These are phyloP conservation scores for Botryotinia narcissicola DNA, from an alignment of 2,329 filamentous ascomycete genomes.

Conservation along the genomic window DNA sequence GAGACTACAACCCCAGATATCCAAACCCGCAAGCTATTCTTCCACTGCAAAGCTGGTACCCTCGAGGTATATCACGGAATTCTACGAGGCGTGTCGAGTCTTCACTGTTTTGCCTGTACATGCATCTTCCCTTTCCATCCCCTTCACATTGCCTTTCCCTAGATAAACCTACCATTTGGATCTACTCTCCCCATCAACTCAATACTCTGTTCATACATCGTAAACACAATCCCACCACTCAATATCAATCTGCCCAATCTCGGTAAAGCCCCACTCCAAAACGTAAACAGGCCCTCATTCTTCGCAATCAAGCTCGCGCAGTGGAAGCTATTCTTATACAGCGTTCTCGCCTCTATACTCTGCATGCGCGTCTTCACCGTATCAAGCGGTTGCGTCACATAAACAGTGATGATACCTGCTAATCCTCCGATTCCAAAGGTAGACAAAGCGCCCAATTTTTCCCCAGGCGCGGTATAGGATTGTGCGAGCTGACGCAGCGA, in stretches of 20 bases:
- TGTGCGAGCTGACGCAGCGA: slow-evolving; percentile 87
- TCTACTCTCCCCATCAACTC: slow-evolving; percentile 78
- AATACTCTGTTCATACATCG: slow-evolving; percentile 98
- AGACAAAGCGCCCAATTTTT: slow-evolving; percentile 83
- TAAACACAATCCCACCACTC: slow-evolving; percentile 96
- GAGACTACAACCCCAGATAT: not conserved
- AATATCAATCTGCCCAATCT: slow-evolving; percentile 79
- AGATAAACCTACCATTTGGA: slow-evolving; percentile 81
- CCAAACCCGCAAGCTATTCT: not conserved
- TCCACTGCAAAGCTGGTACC: not conserved
- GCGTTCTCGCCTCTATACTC: slow-evolving; percentile 76
- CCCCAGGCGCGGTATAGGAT: slow-evolving; percentile 87
- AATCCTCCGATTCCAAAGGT: slow-evolving; percentile 90
- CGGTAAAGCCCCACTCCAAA: slow-evolving; percentile 92
- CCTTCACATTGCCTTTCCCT: slow-evolving; percentile 27
- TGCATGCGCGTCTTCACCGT: slow-evolving; percentile 99
- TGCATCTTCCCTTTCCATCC: slow-evolving; percentile 20
- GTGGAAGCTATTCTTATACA: slow-evolving; percentile 84
- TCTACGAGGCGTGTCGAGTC: not conserved
- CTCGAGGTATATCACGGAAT: slow-evolving; percentile 1
- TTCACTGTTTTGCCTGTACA: not conserved
- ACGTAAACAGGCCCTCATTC: slow-evolving; percentile 83
- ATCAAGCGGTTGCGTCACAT: slow-evolving; percentile 72
- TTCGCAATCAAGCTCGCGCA: slow-evolving; percentile 82
- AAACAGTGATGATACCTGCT: slow-evolving; percentile 89